Evolutionary conservation across 2,329 filamentous ascomycete species (phyloP).

Genomic region (Fusarium tanahbumbuense): DNA sequence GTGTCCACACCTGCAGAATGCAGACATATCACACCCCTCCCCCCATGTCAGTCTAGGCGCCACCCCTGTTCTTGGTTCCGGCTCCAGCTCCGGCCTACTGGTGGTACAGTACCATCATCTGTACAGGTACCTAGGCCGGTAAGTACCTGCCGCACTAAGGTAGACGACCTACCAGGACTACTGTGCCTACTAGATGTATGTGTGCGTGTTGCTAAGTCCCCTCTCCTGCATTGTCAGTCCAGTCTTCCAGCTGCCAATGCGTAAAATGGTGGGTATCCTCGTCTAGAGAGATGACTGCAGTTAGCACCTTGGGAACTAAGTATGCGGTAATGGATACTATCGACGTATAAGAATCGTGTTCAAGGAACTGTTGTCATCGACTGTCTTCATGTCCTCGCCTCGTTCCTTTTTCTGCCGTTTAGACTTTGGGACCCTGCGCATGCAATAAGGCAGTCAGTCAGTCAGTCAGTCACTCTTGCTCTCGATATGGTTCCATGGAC

Average conservation of each 20-base stretch:
- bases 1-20: slow-evolving; percentile 18
- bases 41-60: slow-evolving; percentile 25
- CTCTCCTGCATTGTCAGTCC: slow-evolving; percentile 9
- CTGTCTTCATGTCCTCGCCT: neutral
- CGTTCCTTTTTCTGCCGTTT: neutral
- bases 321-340: slow-evolving; percentile 15
- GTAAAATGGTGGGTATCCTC: slow-evolving; percentile 30
- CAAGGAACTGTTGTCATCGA: neutral
- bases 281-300: slow-evolving; percentile 11
- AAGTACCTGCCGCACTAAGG: neutral
- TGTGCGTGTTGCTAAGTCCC: neutral
- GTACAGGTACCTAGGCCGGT: neutral
- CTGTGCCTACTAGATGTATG: neutral
- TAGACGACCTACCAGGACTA: neutral
- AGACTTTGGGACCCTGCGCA: neutral
- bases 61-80: slow-evolving; percentile 39
- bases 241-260: slow-evolving; percentile 28
- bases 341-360: neutral
- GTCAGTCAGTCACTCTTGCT: neutral
- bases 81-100: slow-evolving; percentile 42
- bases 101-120: slow-evolving; percentile 31
- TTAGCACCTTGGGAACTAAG: neutral
- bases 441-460: neutral
- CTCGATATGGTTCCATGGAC: neutral
- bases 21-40: neutral